A percentile compares a stretch with the other conserved stretches of the same genome.
phyloP scores from a whole-genome alignment of 2,329 filamentous ascomycete species.

The Alternaria alternata region DNA sequence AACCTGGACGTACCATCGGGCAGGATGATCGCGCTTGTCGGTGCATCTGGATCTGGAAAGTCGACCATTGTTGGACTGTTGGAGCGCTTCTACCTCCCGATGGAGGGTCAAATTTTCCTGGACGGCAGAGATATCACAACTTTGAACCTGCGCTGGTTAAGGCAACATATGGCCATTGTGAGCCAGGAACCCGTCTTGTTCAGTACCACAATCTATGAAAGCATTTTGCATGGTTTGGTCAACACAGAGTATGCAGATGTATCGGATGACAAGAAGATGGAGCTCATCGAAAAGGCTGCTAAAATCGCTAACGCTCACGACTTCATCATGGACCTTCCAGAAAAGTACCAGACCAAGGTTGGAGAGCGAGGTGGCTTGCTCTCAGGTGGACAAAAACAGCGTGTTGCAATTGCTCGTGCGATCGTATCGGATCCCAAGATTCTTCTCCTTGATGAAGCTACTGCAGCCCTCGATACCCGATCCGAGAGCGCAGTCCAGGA shows the following conservation, averaged over 20 bases:
- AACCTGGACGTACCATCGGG: conserved; percentile 82
- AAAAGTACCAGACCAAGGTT: conserved; percentile 94
- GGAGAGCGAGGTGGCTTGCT: conserved; percentile 92
- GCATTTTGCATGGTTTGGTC: conserved; percentile 89
- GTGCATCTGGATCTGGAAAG: conserved; percentile 93
- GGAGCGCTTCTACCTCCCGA: conserved; percentile 92
- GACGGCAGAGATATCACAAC: conserved; percentile 83
- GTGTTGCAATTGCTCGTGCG: conserved; percentile 91
- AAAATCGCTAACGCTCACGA: conserved; percentile 94
- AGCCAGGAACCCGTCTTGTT: conserved; percentile 94
- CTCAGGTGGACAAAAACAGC: conserved; percentile 95
- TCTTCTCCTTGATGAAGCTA: conserved; percentile 92
- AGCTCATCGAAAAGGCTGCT: conserved; percentile 80
- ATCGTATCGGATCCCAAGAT: conserved; percentile 92
- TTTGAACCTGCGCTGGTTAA: conserved; percentile 88
- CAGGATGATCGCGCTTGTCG: conserved; percentile 91
- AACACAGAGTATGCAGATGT: conserved; percentile 78
- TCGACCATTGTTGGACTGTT: conserved; percentile 92
- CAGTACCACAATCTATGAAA: conserved; percentile 85
- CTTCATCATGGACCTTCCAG: conserved; percentile 81
- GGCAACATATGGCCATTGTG: conserved; percentile 90
- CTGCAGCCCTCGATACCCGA: conserved; percentile 90
- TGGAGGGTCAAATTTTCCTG: conserved; percentile 78
- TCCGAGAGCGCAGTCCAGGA: conserved; percentile 95
- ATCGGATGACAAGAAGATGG: conserved; percentile 70